These are phyloP conservation scores for Exophiala mesophila DNA, from an alignment of 2,329 filamentous ascomycete genomes.

Conservation along the genomic window DNA sequence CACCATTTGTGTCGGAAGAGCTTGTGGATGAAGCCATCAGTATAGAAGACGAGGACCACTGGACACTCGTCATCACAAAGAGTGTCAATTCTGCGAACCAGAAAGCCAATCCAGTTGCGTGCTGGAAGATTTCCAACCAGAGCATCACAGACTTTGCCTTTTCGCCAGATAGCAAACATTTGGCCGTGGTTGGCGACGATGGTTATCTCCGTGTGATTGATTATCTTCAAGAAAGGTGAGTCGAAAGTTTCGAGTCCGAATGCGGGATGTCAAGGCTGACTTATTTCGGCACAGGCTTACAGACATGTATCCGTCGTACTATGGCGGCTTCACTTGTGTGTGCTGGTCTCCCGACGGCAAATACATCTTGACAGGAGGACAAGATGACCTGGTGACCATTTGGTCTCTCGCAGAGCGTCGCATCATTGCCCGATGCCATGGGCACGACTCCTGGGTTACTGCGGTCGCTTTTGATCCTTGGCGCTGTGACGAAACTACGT, in stretches of 20 bases:
- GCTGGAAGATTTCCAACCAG: constrained; percentile 89
- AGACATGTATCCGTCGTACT: constrained; percentile 85
- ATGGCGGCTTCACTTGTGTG: constrained; percentile 85
- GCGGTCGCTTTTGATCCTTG: constrained; percentile 93
- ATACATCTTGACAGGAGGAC: constrained; percentile 89
- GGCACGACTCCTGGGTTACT: constrained; percentile 93
- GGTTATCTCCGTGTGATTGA: constrained; percentile 86
- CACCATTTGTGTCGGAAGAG: constrained; percentile 68
- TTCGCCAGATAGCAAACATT: constrained; percentile 78
- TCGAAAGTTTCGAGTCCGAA: background rate
- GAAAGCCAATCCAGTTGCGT: constrained; percentile 84
- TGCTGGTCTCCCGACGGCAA: constrained; percentile 98
- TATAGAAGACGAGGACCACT: constrained; percentile 33
- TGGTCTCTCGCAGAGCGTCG: constrained; percentile 82
- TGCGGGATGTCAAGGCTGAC: constrained; percentile 20
- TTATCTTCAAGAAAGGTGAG: constrained; percentile 79
- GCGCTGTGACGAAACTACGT: constrained; percentile 92
- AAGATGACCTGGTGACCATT: constrained; percentile 93
- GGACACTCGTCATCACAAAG: constrained; percentile 68
- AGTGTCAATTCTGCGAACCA: constrained; percentile 92
- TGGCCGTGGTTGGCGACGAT: constrained; percentile 89
- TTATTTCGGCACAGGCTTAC: constrained; percentile 56
- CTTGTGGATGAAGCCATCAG: constrained; percentile 35
- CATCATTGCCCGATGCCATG: constrained; percentile 86
- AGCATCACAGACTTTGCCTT: constrained; percentile 88